Base-by-base conservation (phyloP, 352 stramenopile species). In the Phytophthora pseudosyringae region DNA sequence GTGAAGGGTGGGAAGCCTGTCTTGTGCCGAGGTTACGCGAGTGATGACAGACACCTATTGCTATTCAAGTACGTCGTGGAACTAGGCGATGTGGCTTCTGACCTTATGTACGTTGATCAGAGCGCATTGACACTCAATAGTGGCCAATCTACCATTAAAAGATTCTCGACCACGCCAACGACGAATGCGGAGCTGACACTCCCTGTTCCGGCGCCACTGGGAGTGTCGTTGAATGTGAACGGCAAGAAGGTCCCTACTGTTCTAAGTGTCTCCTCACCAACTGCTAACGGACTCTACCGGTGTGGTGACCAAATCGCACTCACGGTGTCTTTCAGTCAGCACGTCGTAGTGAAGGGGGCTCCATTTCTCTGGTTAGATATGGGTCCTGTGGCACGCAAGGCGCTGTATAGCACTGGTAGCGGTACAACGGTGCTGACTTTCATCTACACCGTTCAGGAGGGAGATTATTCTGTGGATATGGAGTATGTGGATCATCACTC, bases 401-500 rank as follows among this genome's bases (percentile, higher is more conserved):
- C 85, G 2, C 43, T 73, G 10, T 96, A 93, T 56, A 59, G 46
- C 0, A 75, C 69, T 32, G 88, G 86, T 5, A 91, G 65, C 13
- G 82, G 81, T 0, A 77, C 76, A 4, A 90, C 62, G 0, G 39
- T 60, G 8, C 61, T 96, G 3, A 81, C 38, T 6, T 94, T 96
- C 39, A 54, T 67, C 13, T 96, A 95, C 51, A 73, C 83, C 0
- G 75, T 95, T 18, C 41, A 78, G 13, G 86, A 94, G 44, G 70
- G 70, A 16, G 88, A 95, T 55, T 93, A 90, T 53, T 90, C 76
- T 11, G 76, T 76, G 2, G 81, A 93, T 40, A 73, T 94, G 41
- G 81, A 93, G 39, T 95, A 95, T 54, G 77, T 93, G 16, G 88
- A 95, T 49, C 76, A 89, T 45, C 87, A 94, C 57, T 95, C 86